Evolutionary conservation across 768 basidiomycete species (phyloP).

Genomic region (Coprinellus aureogranulatus): DNA sequence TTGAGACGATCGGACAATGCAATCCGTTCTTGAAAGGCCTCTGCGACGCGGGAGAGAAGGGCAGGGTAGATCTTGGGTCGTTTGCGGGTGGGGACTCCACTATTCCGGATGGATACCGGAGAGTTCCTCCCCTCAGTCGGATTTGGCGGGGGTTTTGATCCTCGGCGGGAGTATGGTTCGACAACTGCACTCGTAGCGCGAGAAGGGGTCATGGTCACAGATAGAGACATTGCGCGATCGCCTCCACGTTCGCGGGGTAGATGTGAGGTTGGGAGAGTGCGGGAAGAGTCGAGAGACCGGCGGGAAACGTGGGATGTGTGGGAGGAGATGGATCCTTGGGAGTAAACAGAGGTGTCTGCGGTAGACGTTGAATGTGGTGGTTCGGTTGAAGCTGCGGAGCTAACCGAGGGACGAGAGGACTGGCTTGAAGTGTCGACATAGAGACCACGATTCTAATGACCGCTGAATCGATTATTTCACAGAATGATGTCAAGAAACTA

Average conservation of each 20-base stretch:
- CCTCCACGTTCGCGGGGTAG: slow-evolving; percentile 41
- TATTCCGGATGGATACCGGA: slow-evolving; percentile 35
- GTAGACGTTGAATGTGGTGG: slow-evolving; percentile 4
- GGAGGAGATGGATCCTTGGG: too few relatives aligned
- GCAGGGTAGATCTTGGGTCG: slow-evolving; percentile 92
- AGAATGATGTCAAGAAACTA: slow-evolving; percentile 6
- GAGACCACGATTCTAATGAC: slow-evolving; percentile 42
- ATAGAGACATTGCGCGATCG: slow-evolving; percentile 78
- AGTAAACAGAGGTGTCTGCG: slow-evolving; percentile 34
- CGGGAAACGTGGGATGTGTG: slow-evolving; percentile 33
- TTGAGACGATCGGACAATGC: slow-evolving; percentile 77
- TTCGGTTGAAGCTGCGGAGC: slow-evolving; percentile 24
- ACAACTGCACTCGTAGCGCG: slow-evolving; percentile 36
- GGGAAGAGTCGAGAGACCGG: slow-evolving; percentile 69
- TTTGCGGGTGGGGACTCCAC: slow-evolving; percentile 37
- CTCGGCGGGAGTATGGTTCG: slow-evolving; percentile 25
- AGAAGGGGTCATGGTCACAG: slow-evolving; percentile 52
- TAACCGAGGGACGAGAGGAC: slow-evolving; percentile 42
- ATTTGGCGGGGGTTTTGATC: slow-evolving; percentile 27
- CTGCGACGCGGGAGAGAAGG: slow-evolving; percentile 88
- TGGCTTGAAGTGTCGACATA: slow-evolving; percentile 57
- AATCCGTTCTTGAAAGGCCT: slow-evolving; percentile 87
- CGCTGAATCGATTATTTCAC: background rate
- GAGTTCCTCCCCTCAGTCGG: slow-evolving; percentile 40
- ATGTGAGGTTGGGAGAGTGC: slow-evolving; percentile 56